Base-by-base conservation (phyloP, 2,329 filamentous ascomycete genomes). In the Arthrinium puccinioides region DNA sequence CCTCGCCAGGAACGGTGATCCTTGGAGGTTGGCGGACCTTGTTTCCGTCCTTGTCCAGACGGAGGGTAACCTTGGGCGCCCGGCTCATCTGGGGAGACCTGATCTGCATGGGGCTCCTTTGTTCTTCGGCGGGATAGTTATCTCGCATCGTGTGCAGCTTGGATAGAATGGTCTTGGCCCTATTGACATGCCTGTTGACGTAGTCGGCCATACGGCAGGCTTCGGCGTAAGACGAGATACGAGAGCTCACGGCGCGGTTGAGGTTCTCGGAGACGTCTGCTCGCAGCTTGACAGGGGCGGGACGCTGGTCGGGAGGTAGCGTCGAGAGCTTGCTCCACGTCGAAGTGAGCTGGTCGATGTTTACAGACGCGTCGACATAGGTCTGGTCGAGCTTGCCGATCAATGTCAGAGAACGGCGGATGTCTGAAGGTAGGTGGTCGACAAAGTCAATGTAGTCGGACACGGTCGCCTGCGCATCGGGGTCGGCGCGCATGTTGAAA, bases 391-490 rank as follows among this genome's bases (percentile, higher is more conserved):
- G 76, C 45, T 81, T 72, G 37, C 74, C 72, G 43, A 84, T 79
- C 25, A 83, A 64, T 4, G 75, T 80, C 30, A 84, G 62, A 18
- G 79, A 83, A 40, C 80, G 75, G 44, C 72, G 66, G 50, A 84
- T 72, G 52, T 84, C 80, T 35, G 78, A 75, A 9, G 79, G 78
- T 1, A 84, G 70, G 57, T 83, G 81, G 56, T 84, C 80, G 48
- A 77, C 82, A 46, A 79, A 79, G 54, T 83, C 79, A 55, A 83
- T 72, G 53, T 82, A 83, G 56, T 83, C 79, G 42, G 76, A 81
- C 14, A 82, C 72, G n/a, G 78, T 82, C 6, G 79, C 77, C 49
- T 82, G 77, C 19, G 76, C 76, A 62, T 84, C 79, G 6, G 79
- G 79, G 45, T 83, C 79, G 37, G 70, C 67, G 46, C 73, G 72